Percentiles rank a stretch among this genome's conserved stretches.
These are phyloP conservation scores for Middelhovenomyces tepae DNA, from an alignment of 805 yeast genomes.

Conservation along the genomic window DNA sequence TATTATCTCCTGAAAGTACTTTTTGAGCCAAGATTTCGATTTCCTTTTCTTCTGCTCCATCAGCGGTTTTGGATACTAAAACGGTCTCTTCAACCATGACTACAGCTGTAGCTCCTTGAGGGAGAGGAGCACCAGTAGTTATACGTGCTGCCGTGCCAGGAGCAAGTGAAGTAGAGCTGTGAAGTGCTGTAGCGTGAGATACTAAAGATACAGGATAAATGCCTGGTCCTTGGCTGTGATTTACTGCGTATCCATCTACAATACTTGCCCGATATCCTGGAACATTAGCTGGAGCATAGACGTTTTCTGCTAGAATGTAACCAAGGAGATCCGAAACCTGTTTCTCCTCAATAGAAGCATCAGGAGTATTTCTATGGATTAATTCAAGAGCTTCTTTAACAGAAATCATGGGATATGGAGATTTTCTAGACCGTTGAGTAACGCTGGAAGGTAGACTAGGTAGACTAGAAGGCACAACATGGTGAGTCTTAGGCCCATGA, in stretches of 20 bases:
- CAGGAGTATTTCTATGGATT: constrained; percentile 30
- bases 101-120: constrained; percentile 45
- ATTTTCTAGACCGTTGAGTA: constrained; percentile 36
- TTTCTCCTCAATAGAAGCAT: constrained; percentile 20
- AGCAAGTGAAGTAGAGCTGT: constrained; percentile 14
- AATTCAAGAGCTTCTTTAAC: constrained; percentile 32
- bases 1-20: constrained; percentile 36
- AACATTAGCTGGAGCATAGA: constrained; percentile 32
- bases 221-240: constrained; percentile 39
- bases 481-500: constrained; percentile 4
- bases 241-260: constrained; percentile 49
- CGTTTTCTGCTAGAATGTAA: constrained; percentile 35
- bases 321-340: constrained; percentile 30
- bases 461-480: constrained; percentile 5
- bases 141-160: constrained; percentile 37
- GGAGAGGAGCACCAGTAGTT: constrained; percentile 52
- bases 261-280: constrained; percentile 47
- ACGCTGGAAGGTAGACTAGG: constrained; percentile 25
- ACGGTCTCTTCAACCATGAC: constrained; percentile 48
- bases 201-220: constrained; percentile 32
- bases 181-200: constrained; percentile 35
- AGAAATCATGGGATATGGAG: constrained; percentile 42
- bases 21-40: constrained; percentile 34
- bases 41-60: constrained; percentile 35
- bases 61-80: constrained; percentile 24